Conservation (phyloP, 805 yeast species). For the Maudiozyma saulgeensis region DNA sequence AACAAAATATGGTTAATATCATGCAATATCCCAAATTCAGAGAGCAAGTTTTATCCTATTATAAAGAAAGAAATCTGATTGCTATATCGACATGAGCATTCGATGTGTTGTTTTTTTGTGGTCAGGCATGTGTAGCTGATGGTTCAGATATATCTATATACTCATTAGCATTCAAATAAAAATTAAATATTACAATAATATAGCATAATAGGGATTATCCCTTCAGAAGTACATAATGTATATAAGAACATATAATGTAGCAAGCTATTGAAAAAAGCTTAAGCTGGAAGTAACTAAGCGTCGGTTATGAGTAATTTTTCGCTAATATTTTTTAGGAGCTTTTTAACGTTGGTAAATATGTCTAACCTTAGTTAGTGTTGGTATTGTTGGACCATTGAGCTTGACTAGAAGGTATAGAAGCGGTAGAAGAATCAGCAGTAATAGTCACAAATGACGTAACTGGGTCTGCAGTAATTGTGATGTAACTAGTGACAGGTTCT, state of each 20-base stretch:
- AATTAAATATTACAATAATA: too few relatives aligned
- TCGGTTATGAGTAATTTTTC: neutral
- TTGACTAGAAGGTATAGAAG: neutral
- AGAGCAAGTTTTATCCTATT: neutral
- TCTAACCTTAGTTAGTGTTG: neutral
- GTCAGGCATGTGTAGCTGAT: too few relatives aligned
- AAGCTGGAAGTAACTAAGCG: too few relatives aligned
- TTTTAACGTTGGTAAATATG: neutral
- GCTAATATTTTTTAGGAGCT: neutral
- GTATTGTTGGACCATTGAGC: slow-evolving; percentile 1
- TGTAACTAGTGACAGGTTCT: slow-evolving; percentile 9
- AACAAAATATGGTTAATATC: slow-evolving; percentile 2
- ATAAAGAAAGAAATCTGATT: too few relatives aligned
- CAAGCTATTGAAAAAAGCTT: too few relatives aligned
- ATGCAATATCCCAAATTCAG: slow-evolving; percentile 5
- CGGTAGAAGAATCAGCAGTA: slow-evolving; percentile 3
- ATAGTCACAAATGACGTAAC: slow-evolving; percentile 13
- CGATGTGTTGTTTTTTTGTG: too few relatives aligned
- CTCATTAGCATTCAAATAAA: neutral
- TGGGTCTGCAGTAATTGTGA: slow-evolving; percentile 7
- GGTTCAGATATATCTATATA: neutral
- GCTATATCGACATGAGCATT: too few relatives aligned
- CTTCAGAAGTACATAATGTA: too few relatives aligned
- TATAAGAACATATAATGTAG: too few relatives aligned
- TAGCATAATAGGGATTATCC: too few relatives aligned